These are phyloP conservation scores for Ramalina intermedia DNA, from an alignment of 495 filamentous ascomycete genomes.

Conservation along the genomic window DNA sequence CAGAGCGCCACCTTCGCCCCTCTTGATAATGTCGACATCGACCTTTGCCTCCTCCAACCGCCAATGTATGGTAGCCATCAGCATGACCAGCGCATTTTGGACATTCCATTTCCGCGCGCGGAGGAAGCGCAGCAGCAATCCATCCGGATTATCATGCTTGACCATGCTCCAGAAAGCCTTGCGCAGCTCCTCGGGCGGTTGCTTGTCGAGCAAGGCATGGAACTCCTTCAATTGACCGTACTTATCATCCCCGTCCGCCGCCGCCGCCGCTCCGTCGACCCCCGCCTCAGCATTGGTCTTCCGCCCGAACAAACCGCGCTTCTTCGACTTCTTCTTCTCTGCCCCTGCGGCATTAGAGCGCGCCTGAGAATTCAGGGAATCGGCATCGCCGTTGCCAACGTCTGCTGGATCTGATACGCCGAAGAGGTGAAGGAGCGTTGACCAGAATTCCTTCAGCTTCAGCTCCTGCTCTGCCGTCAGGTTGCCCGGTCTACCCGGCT, in stretches of 20 bases:
- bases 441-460: conserved; percentile 82
- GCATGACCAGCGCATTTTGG: conserved; percentile 83
- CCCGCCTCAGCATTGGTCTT: conserved; percentile 40
- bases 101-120: conserved; percentile 94
- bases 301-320: conserved; percentile 47
- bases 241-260: conserved; percentile 65
- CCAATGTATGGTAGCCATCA: conserved; percentile 91
- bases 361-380: conserved; percentile 8
- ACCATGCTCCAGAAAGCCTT: conserved; percentile 87
- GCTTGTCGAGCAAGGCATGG: conserved; percentile 58
- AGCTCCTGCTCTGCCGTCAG: conserved; percentile 78
- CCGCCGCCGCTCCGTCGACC: background rate
- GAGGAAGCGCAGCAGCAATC: conserved; percentile 73
- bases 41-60: conserved; percentile 66
- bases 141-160: conserved; percentile 89
- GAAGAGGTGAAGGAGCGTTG: conserved; percentile 61
- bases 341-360: conserved; percentile 2
- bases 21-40: conserved; percentile 68
- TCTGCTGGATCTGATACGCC: conserved; percentile 37
- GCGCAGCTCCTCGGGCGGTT: conserved; percentile 65
- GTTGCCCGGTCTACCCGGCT: conserved; percentile 70
- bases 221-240: conserved; percentile 83
- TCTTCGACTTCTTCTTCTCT: conserved; percentile 55
- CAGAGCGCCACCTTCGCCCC: conserved; percentile 56
- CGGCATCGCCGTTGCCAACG: conserved; percentile 14